Evolutionary conservation across 768 basidiomycete genomes (phyloP).

Genomic region (Suillus plorans): DNA sequence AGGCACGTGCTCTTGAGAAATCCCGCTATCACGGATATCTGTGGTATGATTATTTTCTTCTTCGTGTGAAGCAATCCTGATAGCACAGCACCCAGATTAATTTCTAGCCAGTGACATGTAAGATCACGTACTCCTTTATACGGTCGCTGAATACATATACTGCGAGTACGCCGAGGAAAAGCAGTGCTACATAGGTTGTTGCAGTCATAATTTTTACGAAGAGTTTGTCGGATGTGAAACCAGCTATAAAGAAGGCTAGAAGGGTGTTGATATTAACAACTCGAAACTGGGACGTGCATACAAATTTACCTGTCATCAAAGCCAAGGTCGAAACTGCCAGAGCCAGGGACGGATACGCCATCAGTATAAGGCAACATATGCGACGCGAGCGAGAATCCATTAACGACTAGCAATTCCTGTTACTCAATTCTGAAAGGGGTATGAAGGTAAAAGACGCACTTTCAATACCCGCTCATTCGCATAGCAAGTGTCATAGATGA

Average conservation of each 20-base stretch:
- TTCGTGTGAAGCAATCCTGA: neutral
- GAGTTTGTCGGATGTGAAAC: neutral
- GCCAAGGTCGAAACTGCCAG: neutral
- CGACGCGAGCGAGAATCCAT: neutral
- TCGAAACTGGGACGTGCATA: neutral
- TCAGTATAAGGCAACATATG: neutral
- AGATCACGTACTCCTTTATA: neutral
- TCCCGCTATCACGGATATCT: neutral
- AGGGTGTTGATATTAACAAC: neutral
- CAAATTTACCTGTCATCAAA: neutral
- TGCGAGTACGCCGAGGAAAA: neutral
- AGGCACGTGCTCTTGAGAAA: neutral
- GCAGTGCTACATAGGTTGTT: neutral
- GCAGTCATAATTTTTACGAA: neutral
- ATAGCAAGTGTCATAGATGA: constrained; percentile 3
- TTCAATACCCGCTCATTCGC: neutral
- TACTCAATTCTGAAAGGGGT: neutral
- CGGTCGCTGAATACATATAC: neutral
- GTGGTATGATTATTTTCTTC: neutral
- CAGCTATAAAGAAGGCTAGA: constrained; percentile 1
- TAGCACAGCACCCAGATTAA: neutral
- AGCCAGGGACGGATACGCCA: neutral
- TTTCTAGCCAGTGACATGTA: neutral
- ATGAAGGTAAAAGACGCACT: neutral
- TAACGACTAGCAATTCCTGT: neutral